Evolutionary conservation across 495 filamentous ascomycete species (phyloP), one percentile per base, ranked within the genome.

Genomic region (Aspergillus carlsbadensis): DNA sequence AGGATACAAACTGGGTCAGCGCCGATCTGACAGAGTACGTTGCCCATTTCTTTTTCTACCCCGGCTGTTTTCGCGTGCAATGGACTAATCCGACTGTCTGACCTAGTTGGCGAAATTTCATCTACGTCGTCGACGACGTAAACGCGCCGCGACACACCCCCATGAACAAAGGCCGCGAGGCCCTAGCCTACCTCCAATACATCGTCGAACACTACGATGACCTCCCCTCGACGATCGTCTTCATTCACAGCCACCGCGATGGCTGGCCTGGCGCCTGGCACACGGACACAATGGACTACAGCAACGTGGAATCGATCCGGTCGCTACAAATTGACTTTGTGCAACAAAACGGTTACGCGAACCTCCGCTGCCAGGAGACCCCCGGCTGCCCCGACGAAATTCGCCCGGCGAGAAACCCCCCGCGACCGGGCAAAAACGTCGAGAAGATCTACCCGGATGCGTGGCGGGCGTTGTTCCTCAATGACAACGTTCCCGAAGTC

Each of bases 361-460:
- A 69, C 36, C 63, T 78, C 20, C 75, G 75, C 45, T 78, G 75
- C 56, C 70, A 73, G 54, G 49, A 63, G 49, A 64, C 65, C 8
- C 75, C 75, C 22, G 75, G 75, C 18, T 78, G 75, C 31, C 70
- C 72, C 4, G 70, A 63, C 5, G 70, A 71, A 29, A 70, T 76
- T 53, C 68, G 74, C 10, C 78, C 78, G 1, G 70, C 70, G 66
- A 69, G 70, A 20, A 51, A 78, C 40, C 57, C 66, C 0, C 68
- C 73, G 17, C 84, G 82, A 60, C 64, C 75, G 34, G 85, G 88
- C 56, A 75, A 88, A 47, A 63, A 62, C 1, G 64, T 69, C 21
- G 73, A 76, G 52, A 63, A 64, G 14, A 63, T 78, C n/a, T 73
- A 73, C 53, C 61, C 71, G 10, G 60, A 70, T 17, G 74, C 77